phyloP scores from a whole-genome alignment of 257 asterid genomes.

The Nicotiana undulata region DNA sequence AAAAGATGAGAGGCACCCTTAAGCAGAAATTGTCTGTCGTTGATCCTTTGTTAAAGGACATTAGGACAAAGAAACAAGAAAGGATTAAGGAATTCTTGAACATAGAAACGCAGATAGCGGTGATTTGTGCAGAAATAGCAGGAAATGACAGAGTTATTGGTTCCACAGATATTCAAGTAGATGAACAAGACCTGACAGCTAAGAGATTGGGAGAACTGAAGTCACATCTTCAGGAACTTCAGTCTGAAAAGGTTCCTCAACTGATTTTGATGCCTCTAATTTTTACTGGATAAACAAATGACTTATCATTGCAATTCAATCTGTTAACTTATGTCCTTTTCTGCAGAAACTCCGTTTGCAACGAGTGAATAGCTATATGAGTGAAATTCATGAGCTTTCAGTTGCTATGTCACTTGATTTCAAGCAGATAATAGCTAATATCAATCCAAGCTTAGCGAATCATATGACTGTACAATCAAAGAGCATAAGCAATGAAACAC shows the following conservation, averaged over 20 bases:
- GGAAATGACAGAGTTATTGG: conserved; percentile 37
- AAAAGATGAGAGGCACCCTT: conserved; percentile 38
- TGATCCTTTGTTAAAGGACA: conserved; percentile 45
- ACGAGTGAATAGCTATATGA: conserved; percentile 38
- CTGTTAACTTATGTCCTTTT: neutral
- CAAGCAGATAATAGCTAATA: conserved; percentile 46
- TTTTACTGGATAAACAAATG: neutral
- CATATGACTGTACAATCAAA: conserved; percentile 36
- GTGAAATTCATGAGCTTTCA: conserved; percentile 50
- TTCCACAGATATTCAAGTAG: conserved; percentile 33
- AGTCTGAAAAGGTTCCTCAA: conserved; percentile 52
- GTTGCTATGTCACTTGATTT: conserved; percentile 66
- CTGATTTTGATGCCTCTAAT: neutral
- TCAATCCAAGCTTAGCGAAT: conserved; percentile 52
- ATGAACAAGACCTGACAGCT: conserved; percentile 56
- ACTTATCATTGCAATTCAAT: neutral
- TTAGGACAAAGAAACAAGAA: conserved; percentile 49
- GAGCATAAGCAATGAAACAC: conserved; percentile 66
- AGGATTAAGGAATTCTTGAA: conserved; percentile 52
- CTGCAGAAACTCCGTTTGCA: conserved; percentile 65
- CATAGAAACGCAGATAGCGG: conserved; percentile 45
- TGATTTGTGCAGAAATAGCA: conserved; percentile 60
- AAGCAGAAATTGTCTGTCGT: conserved; percentile 48
- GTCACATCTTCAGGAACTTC: conserved; percentile 61
- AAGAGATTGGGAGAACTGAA: conserved; percentile 52